phyloP scores from a whole-genome alignment of 805 yeast genomes.

The Torulaspora gathmanii region DNA sequence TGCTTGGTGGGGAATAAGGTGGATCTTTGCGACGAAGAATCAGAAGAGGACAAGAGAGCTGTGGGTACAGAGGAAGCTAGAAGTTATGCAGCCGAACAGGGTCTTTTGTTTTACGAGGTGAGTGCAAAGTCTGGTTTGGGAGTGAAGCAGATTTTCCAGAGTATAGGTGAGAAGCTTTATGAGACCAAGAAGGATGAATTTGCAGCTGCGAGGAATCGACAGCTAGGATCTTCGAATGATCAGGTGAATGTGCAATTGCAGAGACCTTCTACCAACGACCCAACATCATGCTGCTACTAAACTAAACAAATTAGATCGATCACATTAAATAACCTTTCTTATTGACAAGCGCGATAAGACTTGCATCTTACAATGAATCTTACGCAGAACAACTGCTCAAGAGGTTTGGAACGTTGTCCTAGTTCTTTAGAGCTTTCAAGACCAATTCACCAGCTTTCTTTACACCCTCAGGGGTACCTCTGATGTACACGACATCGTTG shows the following conservation, averaged over 20 bases:
- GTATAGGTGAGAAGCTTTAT: conserved; percentile 45
- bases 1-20: conserved; percentile 83
- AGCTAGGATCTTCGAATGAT: conserved; percentile 9
- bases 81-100: conserved; percentile 51
- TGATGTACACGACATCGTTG: conserved; percentile 51
- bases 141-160: conserved; percentile 44
- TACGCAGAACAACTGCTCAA: not conserved
- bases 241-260: conserved; percentile 36
- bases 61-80: conserved; percentile 44
- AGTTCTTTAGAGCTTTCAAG: conserved; percentile 25
- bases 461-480: conserved; percentile 56
- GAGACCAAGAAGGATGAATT: conserved; percentile 24
- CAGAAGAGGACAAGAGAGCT: conserved; percentile 47
- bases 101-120: conserved; percentile 48
- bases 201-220: conserved; percentile 11
- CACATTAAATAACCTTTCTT: not conserved
- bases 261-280: conserved; percentile 43
- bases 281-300: conserved; percentile 40
- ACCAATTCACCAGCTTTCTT: conserved; percentile 44
- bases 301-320: not conserved
- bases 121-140: conserved; percentile 56
- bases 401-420: not conserved
- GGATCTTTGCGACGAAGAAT: conserved; percentile 54
- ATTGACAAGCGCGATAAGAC: not conserved
- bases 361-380: not conserved